Conservation (phyloP, 345 rosid species). For the Litchi chinensis region DNA sequence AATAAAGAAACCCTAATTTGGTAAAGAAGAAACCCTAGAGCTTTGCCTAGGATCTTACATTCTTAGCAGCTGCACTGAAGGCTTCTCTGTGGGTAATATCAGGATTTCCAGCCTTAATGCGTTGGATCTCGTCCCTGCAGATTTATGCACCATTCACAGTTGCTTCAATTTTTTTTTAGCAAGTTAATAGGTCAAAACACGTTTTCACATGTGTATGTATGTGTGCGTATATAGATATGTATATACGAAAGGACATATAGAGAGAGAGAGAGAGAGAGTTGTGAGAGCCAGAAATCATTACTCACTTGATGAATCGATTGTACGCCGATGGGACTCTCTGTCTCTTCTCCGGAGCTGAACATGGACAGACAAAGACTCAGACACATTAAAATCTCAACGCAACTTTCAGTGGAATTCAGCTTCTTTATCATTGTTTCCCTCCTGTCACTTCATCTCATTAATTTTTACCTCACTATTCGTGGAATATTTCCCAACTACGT, state of each 20-base stretch:
- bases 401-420: slow-evolving; percentile 12
- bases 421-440: slow-evolving; percentile 2
- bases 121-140: slow-evolving; percentile 69
- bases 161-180: slow-evolving; percentile 10
- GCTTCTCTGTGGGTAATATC: slow-evolving; percentile 66
- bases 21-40: slow-evolving; percentile 31
- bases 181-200: not conserved
- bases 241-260: not conserved
- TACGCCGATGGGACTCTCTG: slow-evolving; percentile 68
- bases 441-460: slow-evolving; percentile 34
- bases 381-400: slow-evolving; percentile 25
- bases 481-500: slow-evolving; percentile 5
- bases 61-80: slow-evolving; percentile 67
- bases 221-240: not conserved
- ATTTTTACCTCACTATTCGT: slow-evolving; percentile 5
- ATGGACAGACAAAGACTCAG: slow-evolving; percentile 23
- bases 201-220: not conserved
- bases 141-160: not conserved
- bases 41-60: slow-evolving; percentile 42
- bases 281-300: slow-evolving; percentile 17
- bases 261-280: not conserved
- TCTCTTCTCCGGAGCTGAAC: slow-evolving; percentile 63
- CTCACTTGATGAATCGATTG: slow-evolving; percentile 70
- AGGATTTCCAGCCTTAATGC: slow-evolving; percentile 64
- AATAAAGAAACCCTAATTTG: slow-evolving; percentile 25